These are phyloP conservation scores for Aspergillus leporis DNA, from an alignment of 495 filamentous ascomycete species.

Conservation along the genomic window DNA sequence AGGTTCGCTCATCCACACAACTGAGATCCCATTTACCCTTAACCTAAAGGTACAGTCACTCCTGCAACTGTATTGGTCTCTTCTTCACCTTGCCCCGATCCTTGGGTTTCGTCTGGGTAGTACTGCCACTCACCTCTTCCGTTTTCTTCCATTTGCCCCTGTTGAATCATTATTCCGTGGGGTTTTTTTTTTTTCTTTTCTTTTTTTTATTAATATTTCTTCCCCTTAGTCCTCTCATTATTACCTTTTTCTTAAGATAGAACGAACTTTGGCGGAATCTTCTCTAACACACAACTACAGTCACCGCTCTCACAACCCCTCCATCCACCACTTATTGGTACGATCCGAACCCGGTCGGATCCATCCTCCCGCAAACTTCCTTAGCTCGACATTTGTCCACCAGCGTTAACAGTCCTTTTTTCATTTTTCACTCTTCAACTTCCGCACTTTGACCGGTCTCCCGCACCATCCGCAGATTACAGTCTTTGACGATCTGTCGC, in stretches of 20 bases:
- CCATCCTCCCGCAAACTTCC: constrained; percentile 45
- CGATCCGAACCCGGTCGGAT: constrained; percentile 36
- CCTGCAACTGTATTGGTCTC: constrained; percentile 1
- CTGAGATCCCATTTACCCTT: constrained; percentile 4
- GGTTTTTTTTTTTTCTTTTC: neutral
- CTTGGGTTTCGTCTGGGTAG: constrained; percentile 10
- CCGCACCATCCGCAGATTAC: constrained; percentile 9
- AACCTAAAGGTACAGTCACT: neutral
- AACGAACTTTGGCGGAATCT: neutral
- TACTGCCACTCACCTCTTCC: neutral
- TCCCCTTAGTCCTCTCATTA: neutral
- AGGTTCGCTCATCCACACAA: constrained; percentile 5
- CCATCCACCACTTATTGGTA: constrained; percentile 8
- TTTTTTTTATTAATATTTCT: neutral
- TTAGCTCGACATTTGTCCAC: constrained; percentile 38
- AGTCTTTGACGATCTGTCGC: constrained; percentile 8
- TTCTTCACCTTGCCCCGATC: neutral
- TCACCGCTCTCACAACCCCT: constrained; percentile 1
- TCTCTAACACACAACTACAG: constrained; percentile 7
- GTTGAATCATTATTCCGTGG: constrained; percentile 6
- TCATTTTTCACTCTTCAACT: constrained; percentile 11
- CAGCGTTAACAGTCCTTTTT: constrained; percentile 28
- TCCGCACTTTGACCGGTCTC: constrained; percentile 9
- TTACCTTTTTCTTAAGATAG: neutral
- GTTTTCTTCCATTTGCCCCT: constrained; percentile 10